These are phyloP conservation scores for Leishmania gerbilli DNA, from an alignment of 208 protist genomes.

Conservation along the genomic window DNA sequence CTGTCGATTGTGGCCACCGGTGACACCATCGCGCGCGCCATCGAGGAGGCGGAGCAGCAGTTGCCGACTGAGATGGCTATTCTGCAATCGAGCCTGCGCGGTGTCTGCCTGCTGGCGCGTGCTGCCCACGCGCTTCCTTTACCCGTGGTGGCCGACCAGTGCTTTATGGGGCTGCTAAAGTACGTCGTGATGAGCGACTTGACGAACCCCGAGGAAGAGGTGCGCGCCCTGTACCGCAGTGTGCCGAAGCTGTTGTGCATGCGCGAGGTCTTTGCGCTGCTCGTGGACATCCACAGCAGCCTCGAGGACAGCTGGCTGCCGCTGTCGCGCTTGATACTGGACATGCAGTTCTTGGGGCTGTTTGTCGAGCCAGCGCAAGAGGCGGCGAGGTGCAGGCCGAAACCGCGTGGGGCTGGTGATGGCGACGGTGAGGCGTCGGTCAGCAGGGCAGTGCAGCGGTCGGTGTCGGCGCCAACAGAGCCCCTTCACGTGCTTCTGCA, in stretches of 20 bases:
- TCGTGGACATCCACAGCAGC: constrained; percentile 32
- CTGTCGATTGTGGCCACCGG: constrained; percentile 15
- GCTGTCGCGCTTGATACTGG: constrained; percentile 34
- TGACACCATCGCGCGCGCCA: constrained; percentile 19
- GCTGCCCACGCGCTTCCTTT: constrained; percentile 25
- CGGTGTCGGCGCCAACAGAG: not conserved
- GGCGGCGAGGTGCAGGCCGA: not conserved
- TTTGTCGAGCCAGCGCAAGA: constrained; percentile 15
- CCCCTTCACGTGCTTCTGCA: constrained; percentile 23
- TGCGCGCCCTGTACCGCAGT: constrained; percentile 39
- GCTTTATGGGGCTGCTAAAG: constrained; percentile 37
- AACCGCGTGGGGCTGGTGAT: not conserved
- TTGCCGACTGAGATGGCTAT: constrained; percentile 30
- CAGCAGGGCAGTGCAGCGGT: not conserved
- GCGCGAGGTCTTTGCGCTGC: constrained; percentile 43
- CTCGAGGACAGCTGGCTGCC: constrained; percentile 43
- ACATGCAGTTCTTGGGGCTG: constrained; percentile 49
- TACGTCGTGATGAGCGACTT: constrained; percentile 32
- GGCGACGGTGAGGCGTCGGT: not conserved
- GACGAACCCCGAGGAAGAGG: constrained; percentile 32
- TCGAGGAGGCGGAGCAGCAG: constrained; percentile 26
- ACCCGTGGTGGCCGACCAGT: constrained; percentile 38
- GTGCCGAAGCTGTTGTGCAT: constrained; percentile 44
- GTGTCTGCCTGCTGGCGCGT: constrained; percentile 32
- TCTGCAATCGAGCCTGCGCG: constrained; percentile 35